Conservation (phyloP, 2,329 filamentous ascomycete genomes). For the Penicillium sp. region DNA sequence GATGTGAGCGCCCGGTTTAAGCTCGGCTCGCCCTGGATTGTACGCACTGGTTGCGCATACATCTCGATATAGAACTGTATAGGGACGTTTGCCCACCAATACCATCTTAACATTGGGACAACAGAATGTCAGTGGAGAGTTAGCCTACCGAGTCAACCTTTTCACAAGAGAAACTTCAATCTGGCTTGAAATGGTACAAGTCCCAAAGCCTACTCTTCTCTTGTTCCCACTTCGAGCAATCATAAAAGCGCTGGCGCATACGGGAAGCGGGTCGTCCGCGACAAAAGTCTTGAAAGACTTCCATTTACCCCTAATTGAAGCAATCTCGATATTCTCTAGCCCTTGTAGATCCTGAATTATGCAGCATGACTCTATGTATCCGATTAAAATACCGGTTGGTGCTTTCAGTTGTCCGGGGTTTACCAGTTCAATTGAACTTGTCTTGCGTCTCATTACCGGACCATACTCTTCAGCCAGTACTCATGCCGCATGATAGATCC, state of each 20-base stretch:
- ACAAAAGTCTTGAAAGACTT: constrained; percentile 68
- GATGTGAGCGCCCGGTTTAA: constrained; percentile 11
- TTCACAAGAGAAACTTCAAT: constrained; percentile 67
- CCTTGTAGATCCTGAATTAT: constrained; percentile 5
- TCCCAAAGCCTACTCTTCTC: constrained; percentile 68
- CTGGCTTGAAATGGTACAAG: constrained; percentile 73
- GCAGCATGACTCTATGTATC: constrained; percentile 19
- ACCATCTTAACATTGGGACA: constrained; percentile 50
- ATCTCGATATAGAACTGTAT: constrained; percentile 56
- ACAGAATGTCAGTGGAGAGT: not conserved
- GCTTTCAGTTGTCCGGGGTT: not conserved
- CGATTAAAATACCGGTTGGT: constrained; percentile 14
- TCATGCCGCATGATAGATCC: constrained; percentile 19
- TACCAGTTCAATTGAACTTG: constrained; percentile 7
- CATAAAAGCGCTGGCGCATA: constrained; percentile 63
- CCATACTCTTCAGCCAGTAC: constrained; percentile 17
- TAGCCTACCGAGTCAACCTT: not conserved
- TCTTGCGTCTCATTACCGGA: constrained; percentile 14
- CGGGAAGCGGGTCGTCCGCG: constrained; percentile 60
- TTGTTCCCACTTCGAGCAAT: constrained; percentile 68
- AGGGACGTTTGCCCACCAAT: constrained; percentile 69
- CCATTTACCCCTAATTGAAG: constrained; percentile 65
- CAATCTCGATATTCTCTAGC: constrained; percentile 60
- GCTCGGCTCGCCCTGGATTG: constrained; percentile 61
- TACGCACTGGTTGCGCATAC: constrained; percentile 58